Evolutionary conservation across 2,329 filamentous ascomycete genomes (phyloP), one percentile per base, ranked within the genome.

Genomic region (Exophiala viscosa): DNA sequence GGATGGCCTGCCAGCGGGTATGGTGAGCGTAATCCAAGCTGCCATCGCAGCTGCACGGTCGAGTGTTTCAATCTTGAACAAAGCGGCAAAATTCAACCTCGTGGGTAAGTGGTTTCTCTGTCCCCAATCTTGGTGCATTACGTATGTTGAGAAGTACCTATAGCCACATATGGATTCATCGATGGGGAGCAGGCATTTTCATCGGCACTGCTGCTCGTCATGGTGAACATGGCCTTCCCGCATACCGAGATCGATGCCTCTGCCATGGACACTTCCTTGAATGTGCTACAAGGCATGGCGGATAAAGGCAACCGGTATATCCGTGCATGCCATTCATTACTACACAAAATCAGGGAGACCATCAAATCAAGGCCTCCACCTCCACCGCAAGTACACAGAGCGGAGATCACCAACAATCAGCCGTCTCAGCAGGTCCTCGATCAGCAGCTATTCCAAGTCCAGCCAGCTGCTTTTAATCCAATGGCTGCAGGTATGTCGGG

Each of bases 1-100:
- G 42, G 42, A 45, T 45, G 42, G 42, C 15, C 18, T 45, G 3
- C 42, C 42, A 15, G 20, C 42, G 31, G 42, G 32, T 74, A 43
- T 50, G 17, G 47, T 50, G 14, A 50, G 38, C 9, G 39, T 50
- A 14, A 50, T 50, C 18, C 17, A 43, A 10, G 38, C 38, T 18
- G 35, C 47, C 2, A 50, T 50, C n/a, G 47, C 47, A 13, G 47
- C 47, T 17, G 47, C 47, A 5, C 28, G 47, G 20, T 45, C 39
- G 15, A 50, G 39, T 23, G 41, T 40, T n/a, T 33, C 17, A 4
- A 45, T 50, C 31, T 15, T 50, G 20, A 23, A 45, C 17, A 31
- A 23, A 6, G 38, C 47, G 6, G 14, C 47, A 1, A 42, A 44
- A 33, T 35, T 10, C n/a, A 50, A 50, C 15, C 28, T 45, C 17